A percentile compares a stretch with the other conserved stretches of the same genome.
Conservation (phyloP, 2,329 filamentous ascomycete species). For the Lizonia empirigonia region DNA sequence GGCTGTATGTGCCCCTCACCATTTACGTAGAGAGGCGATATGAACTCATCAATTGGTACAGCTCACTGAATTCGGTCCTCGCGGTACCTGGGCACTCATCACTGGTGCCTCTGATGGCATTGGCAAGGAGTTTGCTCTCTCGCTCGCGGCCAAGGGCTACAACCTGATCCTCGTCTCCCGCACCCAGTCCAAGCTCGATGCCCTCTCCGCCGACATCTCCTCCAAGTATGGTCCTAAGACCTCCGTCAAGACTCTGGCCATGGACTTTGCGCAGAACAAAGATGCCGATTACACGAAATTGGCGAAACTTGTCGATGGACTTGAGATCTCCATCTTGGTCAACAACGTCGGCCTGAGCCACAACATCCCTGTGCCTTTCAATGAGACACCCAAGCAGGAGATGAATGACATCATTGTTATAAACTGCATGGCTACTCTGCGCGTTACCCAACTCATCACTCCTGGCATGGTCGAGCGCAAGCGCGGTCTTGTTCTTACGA, state of each 20-base stretch:
- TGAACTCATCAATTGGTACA: conserved; percentile 9
- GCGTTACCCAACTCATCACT: conserved; percentile 82
- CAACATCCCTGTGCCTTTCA: conserved; percentile 87
- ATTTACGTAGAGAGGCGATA: background rate
- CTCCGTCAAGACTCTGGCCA: conserved; percentile 78
- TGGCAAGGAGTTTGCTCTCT: conserved; percentile 92
- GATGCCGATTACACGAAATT: conserved; percentile 81
- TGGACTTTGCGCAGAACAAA: conserved; percentile 86
- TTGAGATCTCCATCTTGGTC: conserved; percentile 86
- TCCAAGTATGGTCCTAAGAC: conserved; percentile 67
- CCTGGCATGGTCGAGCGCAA: conserved; percentile 85
- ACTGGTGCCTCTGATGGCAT: conserved; percentile 96
- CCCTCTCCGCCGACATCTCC: conserved; percentile 76
- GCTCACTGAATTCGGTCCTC: conserved; percentile 88
- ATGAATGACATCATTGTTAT: conserved; percentile 90
- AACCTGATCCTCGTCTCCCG: conserved; percentile 94
- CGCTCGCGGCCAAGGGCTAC: conserved; percentile 90
- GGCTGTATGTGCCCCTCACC: conserved; percentile 46
- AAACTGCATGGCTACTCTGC: conserved; percentile 90
- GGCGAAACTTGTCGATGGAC: conserved; percentile 67
- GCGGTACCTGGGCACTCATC: conserved; percentile 91
- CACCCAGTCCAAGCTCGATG: conserved; percentile 87
- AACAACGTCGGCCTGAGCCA: conserved; percentile 98
- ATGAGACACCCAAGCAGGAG: conserved; percentile 77
- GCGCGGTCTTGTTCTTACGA: conserved; percentile 88